Evolutionary conservation across 768 basidiomycete genomes (phyloP), one percentile per base, ranked within the genome.

Genomic region (Termitomyces titanicus): DNA sequence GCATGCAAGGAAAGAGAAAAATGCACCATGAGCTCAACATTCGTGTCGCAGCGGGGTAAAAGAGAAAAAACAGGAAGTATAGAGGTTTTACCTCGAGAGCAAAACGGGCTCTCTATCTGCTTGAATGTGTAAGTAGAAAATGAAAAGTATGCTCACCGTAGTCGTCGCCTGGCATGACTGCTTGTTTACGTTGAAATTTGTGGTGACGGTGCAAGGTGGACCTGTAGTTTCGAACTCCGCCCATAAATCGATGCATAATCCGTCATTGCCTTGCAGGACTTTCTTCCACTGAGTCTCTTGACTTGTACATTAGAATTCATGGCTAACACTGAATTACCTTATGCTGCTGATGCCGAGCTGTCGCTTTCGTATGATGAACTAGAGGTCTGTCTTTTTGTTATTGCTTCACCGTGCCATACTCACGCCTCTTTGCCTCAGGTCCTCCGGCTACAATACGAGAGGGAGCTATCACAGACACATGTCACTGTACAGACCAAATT

Each of bases 401-500:
- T 13, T 46, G 20, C 17, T 31, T 35, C 8, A 31, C 20, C 12
- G 7, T 35, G 25, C 3, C 27, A 34, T 17, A 22, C 33, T 49
- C 24, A 51, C 7, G 15, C 33, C 31, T 50, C 39, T 52, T 54
- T 29, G 18, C 45, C 40, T 8, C 63, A 96, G 94, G 94, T 98
- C 4, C 76, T 98, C 40, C 77, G 86, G 55, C 64, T 80, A 54
- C 95, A 98, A 66, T 95, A 96, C 72, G 83, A 92, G 78, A 93
- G 86, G 70, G 96, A 99, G 69, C 75, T 84, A 18, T 76, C 81
- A 0, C 87, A 93, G 60, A 80, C 84, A 47, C 94, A 96, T 70
- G 81, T 97, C 55, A 93, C 92, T 10, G 82, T 88, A 7, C 97
- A 99, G 74, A 96, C 94, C 38, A 95, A 93, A 69, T 99, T 99